phyloP scores from a whole-genome alignment of 768 basidiomycete species.

The Russula brevipes region DNA sequence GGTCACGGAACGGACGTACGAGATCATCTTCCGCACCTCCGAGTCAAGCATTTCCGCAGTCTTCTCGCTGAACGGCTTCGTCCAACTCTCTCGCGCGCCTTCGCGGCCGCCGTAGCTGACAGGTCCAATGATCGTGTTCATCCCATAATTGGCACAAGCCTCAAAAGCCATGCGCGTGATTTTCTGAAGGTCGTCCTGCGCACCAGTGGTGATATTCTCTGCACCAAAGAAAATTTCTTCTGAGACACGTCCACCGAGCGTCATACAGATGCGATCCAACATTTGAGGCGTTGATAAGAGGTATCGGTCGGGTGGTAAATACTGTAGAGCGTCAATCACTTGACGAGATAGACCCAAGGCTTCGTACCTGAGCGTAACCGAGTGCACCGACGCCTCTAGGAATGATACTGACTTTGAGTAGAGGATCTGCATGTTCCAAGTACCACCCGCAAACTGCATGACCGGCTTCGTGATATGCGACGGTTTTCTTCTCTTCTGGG shows the following conservation, averaged over 20 bases:
- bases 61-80: constrained; percentile 97
- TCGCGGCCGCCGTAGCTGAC: constrained; percentile 93
- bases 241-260: constrained; percentile 92
- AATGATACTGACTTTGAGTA: constrained; percentile 97
- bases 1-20: constrained; percentile 36
- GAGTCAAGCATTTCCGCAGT: constrained; percentile 90
- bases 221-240: constrained; percentile 96
- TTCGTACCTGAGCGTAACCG: constrained; percentile 84
- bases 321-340: constrained; percentile 41
- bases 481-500: constrained; percentile 95
- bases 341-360: neutral
- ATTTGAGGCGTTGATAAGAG: constrained; percentile 94
- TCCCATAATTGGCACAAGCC: constrained; percentile 92
- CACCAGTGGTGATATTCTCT: constrained; percentile 94
- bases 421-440: constrained; percentile 92
- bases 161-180: constrained; percentile 98
- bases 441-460: constrained; percentile 99
- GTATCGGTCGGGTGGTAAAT: constrained; percentile 93
- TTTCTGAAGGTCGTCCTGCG: constrained; percentile 97
- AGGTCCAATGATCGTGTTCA: constrained; percentile 92
- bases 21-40: constrained; percentile 95
- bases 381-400: constrained; percentile 93
- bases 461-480: constrained; percentile 98
- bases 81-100: constrained; percentile 80
- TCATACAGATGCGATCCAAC: constrained; percentile 96